Evolutionary conservation across 306 rosid species (phyloP), one percentile per base, ranked within the genome.

Genomic region (Echinosophora koreensis): DNA sequence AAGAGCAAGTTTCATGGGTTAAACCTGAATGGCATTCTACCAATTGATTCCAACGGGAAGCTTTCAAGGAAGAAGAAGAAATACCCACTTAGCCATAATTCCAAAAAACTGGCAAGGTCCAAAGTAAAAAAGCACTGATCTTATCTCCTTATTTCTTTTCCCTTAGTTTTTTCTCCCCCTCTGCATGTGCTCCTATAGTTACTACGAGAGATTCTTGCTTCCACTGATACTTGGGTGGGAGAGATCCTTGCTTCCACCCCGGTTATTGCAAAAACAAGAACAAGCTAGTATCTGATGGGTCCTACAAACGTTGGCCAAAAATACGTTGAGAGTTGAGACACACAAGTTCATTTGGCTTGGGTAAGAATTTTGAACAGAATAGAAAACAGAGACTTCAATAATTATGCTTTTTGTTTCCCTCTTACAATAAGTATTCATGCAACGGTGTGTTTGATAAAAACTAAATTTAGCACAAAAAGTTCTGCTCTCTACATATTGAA

Each of bases 31-130:
- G 85, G 85, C 13, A 14, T 17, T 49, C 44, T 86, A 27, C 74
- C 73, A 15, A 73, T 86, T 58, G 92, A 84, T 50, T 66, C 64
- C 14, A 69, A 73, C 16, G 88, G 92, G 61, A 88, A 76, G 82
- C 85, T 88, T 70, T 86, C 85, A 27, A 80, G 78, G 12, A 88
- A 81, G 80, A 86, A 83, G 74, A 86, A 81, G 51, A 86, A 68
- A 66, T 81, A 71, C 76, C 69, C 63, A 51, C 81, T 86, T 14
- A 6, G 1, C 14, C 44, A 3, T 37, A 28, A 22, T 66, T 76
- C 80, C 57, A 72, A 72, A 32, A 79, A 72, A 52, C 9, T 50
- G 8, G 15, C 16, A 5, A 79, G 27, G 49, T 70, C 39, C 27
- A 72, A 44, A 81, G n/a, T 6, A 22, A 22, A 17, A 34, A 15